Percentiles rank a stretch among this genome's conserved stretches.
Evolutionary conservation across 164 flowering plant genomes (phyloP).

Genomic region (Malania oleifera): DNA sequence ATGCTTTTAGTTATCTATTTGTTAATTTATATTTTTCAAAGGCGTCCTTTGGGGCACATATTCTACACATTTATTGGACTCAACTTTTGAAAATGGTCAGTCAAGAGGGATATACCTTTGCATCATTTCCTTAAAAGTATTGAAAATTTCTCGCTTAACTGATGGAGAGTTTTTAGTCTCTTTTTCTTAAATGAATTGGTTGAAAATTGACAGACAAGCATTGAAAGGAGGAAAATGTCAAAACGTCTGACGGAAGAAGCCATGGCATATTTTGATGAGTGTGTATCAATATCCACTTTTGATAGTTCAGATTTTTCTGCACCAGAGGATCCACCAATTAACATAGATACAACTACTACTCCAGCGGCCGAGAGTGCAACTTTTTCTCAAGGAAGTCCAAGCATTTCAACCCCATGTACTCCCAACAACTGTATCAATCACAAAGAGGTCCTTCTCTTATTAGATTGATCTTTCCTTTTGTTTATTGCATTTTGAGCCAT

Average conservation of each 20-base stretch:
- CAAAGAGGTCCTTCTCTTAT: constrained; percentile 37
- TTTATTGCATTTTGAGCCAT: background rate
- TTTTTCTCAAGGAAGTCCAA: constrained; percentile 25
- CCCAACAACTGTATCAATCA: constrained; percentile 14
- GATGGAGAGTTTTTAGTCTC: too few relatives aligned
- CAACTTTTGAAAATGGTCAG: too few relatives aligned
- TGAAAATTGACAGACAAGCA: constrained; percentile 50
- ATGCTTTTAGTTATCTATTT: too few relatives aligned
- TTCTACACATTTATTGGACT: too few relatives aligned
- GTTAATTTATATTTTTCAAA: too few relatives aligned
- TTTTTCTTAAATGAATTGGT: background rate
- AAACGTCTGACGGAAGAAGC: constrained; percentile 73
- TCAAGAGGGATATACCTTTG: too few relatives aligned
- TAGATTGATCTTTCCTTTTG: background rate
- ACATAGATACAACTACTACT: constrained; percentile 17
- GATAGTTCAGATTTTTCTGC: constrained; percentile 88
- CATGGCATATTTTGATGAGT: constrained; percentile 87
- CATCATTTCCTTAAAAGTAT: too few relatives aligned
- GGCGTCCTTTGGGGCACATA: too few relatives aligned
- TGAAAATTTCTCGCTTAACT: too few relatives aligned
- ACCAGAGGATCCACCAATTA: constrained; percentile 52
- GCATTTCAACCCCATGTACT: constrained; percentile 16
- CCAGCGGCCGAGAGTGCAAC: constrained; percentile 13
- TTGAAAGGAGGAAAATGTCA: constrained; percentile 71
- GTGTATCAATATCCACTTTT: constrained; percentile 87